phyloP scores from a whole-genome alignment of 2,329 filamentous ascomycete species.

The Rhinocladiella similis region DNA sequence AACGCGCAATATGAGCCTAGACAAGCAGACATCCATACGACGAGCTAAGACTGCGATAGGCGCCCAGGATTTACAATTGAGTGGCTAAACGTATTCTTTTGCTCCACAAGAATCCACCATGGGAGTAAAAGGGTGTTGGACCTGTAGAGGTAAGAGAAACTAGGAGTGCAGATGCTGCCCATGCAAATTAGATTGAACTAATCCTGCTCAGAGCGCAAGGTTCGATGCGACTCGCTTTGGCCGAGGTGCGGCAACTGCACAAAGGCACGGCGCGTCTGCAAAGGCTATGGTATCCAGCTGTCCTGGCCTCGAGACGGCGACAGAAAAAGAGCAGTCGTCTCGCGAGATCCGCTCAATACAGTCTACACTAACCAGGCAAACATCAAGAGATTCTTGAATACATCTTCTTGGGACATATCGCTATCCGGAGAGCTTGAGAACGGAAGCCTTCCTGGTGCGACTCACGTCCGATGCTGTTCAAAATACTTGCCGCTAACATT shows the following conservation, averaged over 20 bases:
- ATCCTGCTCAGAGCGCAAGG: conserved; percentile 22
- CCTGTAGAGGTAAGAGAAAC: conserved; percentile 17
- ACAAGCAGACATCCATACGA: background rate
- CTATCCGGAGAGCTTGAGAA: conserved; percentile 17
- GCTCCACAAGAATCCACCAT: conserved; percentile 9
- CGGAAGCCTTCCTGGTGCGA: conserved; percentile 11
- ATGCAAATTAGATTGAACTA: conserved; percentile 1
- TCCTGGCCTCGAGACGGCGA: conserved; percentile 25
- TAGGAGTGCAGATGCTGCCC: background rate
- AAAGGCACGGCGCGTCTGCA: conserved; percentile 21
- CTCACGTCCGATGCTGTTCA: no score
- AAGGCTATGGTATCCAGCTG: conserved; percentile 24
- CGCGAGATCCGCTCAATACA: conserved; percentile 4
- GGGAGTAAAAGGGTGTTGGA: conserved; percentile 22
- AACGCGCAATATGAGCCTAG: conserved; percentile 3
- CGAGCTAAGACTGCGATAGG: conserved; percentile 3
- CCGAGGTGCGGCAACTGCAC: conserved; percentile 24
- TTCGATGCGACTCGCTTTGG: conserved; percentile 21
- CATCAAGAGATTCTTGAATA: conserved; percentile 18
- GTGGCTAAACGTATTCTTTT: no score
- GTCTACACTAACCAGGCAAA: conserved; percentile 3
- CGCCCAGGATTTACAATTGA: no score
- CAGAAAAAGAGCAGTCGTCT: conserved; percentile 18
- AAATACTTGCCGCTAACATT: conserved; percentile 10
- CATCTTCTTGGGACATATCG: conserved; percentile 19